These are phyloP conservation scores for Aspergillaceae sp. DNA, from an alignment of 2,329 filamentous ascomycete species.

Conservation along the genomic window DNA sequence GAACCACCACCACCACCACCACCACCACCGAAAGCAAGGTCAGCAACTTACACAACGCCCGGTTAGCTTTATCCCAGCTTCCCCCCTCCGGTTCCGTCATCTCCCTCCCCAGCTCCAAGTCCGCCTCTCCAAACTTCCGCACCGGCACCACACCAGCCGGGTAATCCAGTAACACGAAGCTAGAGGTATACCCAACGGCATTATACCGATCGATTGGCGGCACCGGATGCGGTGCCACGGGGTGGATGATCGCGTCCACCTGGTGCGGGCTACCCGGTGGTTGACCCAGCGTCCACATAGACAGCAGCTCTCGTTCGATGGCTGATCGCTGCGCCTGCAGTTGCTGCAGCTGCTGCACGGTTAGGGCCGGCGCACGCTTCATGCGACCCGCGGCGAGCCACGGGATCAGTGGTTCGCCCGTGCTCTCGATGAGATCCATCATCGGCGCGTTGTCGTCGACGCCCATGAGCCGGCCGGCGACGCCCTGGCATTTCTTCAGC, in stretches of 20 bases:
- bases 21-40: too few species aligned
- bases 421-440: conserved; percentile 49
- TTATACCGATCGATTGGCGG: conserved; percentile 56
- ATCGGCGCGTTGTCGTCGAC: conserved; percentile 50
- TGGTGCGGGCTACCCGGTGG: conserved; percentile 7
- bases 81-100: conserved; percentile 35
- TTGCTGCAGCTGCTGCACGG: conserved; percentile 42
- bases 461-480: conserved; percentile 51
- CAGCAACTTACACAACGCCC: conserved; percentile 45
- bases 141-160: conserved; percentile 52
- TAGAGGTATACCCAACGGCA: conserved; percentile 53
- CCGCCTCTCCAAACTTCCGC: conserved; percentile 39
- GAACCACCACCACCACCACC: too few species aligned
- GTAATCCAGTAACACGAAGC: conserved; percentile 55
- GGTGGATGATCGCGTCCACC: conserved; percentile 55
- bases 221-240: conserved; percentile 56
- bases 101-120: conserved; percentile 43
- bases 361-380: conserved; percentile 40
- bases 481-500: conserved; percentile 47
- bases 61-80: conserved; percentile 54
- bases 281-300: conserved; percentile 43
- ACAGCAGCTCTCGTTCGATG: conserved; percentile 48
- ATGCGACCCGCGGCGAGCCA: conserved; percentile 48
- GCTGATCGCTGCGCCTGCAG: conserved; percentile 46
- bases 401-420: conserved; percentile 49